Evolutionary conservation across 2,329 filamentous ascomycete genomes (phyloP).

Genomic region (Clarireedia hainanense): DNA sequence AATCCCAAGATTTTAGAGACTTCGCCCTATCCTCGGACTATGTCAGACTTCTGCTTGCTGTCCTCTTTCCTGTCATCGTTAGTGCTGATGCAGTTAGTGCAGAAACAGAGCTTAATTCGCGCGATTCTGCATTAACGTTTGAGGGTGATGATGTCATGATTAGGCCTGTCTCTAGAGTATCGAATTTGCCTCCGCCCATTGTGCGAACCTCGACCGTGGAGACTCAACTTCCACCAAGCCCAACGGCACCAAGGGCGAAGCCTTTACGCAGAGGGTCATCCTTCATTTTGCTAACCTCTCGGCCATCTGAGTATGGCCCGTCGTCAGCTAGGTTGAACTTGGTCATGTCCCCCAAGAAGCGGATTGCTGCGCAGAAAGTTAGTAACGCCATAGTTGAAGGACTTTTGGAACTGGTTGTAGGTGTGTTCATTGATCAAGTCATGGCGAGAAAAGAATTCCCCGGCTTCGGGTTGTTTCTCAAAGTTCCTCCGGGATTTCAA

Average conservation of each 20-base stretch:
- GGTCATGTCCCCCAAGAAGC: constrained; percentile 51
- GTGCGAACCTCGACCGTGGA: constrained; percentile 63
- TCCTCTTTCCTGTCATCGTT: constrained; percentile 81
- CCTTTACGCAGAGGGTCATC: constrained; percentile 76
- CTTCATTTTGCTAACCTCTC: constrained; percentile 77
- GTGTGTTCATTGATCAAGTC: constrained; percentile 79
- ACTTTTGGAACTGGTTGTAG: constrained; percentile 68
- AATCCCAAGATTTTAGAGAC: constrained; percentile 71
- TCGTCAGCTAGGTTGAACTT: constrained; percentile 57
- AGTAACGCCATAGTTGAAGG: constrained; percentile 67
- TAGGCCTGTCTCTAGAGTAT: constrained; percentile 43
- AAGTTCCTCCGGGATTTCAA: constrained; percentile 84
- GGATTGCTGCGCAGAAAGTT: constrained; percentile 41
- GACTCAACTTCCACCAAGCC: constrained; percentile 39
- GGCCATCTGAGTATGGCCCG: constrained; percentile 49
- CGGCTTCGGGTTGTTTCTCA: constrained; percentile 77
- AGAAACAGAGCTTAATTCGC: constrained; percentile 78
- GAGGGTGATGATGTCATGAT: constrained; percentile 81
- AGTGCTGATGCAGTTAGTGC: constrained; percentile 77
- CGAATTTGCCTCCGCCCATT: constrained; percentile 57
- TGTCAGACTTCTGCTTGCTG: constrained; percentile 66
- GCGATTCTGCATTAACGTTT: constrained; percentile 73
- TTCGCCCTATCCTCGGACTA: constrained; percentile 77
- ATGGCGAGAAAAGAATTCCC: constrained; percentile 83
- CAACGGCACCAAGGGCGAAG: constrained; percentile 41